phyloP scores from a whole-genome alignment of 495 filamentous ascomycete genomes.

The Pseudotulostoma volvatum region DNA sequence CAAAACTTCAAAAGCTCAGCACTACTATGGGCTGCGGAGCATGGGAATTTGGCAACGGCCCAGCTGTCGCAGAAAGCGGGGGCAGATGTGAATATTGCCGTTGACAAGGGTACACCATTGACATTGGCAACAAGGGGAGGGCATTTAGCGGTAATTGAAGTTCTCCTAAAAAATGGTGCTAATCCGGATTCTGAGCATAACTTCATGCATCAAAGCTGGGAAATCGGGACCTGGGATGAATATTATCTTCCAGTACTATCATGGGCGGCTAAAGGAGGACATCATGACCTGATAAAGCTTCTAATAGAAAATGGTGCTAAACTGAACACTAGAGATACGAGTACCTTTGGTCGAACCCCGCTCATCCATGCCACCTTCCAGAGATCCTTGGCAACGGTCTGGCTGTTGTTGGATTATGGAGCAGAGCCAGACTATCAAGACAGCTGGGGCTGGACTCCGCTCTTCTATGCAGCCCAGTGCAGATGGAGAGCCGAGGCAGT shows the following conservation, averaged over 20 bases:
- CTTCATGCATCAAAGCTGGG: too few species aligned
- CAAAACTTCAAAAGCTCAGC: constrained; percentile 8
- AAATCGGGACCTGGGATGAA: too few species aligned
- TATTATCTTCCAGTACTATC: too few species aligned
- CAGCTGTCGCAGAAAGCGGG: constrained; percentile 1
- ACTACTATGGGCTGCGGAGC: constrained; percentile 12
- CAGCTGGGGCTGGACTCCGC: constrained; percentile 5
- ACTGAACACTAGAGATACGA: constrained; percentile 12
- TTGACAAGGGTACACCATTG: background rate
- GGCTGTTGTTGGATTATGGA: constrained; percentile 7
- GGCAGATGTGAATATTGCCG: background rate
- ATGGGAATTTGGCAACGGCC: constrained; percentile 2
- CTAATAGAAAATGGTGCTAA: constrained; percentile 10
- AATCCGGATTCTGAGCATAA: too few species aligned
- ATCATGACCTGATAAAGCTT: constrained; percentile 12
- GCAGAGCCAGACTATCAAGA: constrained; percentile 3
- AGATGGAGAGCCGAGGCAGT: constrained; percentile 7
- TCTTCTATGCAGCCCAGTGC: constrained; percentile 5
- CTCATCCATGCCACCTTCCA: constrained; percentile 11
- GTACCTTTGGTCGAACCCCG: constrained; percentile 17
- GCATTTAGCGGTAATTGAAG: too few species aligned
- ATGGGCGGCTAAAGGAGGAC: background rate
- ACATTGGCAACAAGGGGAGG: too few species aligned
- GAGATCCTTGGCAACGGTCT: constrained; percentile 10
- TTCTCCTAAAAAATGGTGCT: too few species aligned